Percentiles rank a stretch among this genome's conserved stretches.
Evolutionary conservation across 2,329 filamentous ascomycete species (phyloP).

Genomic region (Neurospora crassa): DNA sequence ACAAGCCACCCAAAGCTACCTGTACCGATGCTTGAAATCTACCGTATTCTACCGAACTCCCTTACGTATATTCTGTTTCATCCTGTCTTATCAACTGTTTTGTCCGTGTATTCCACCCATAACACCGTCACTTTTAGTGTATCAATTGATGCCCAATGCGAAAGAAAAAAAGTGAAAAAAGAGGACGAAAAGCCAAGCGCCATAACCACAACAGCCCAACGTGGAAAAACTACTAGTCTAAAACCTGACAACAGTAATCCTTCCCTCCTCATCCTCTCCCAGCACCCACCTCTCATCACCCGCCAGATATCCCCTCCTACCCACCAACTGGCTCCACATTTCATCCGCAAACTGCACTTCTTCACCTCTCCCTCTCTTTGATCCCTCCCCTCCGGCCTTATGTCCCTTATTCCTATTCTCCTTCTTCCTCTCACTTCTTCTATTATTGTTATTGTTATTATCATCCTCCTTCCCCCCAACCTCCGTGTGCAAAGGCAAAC

Average conservation of each 20-base stretch:
- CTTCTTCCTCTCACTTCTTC: slow-evolving; percentile 6
- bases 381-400: slow-evolving; percentile 17
- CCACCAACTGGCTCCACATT: slow-evolving; percentile 39
- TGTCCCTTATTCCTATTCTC: neutral
- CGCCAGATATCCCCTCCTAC: slow-evolving; percentile 38
- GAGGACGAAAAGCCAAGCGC: neutral
- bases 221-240: slow-evolving; percentile 19
- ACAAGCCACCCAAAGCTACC: neutral
- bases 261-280: slow-evolving; percentile 42
- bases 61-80: neutral
- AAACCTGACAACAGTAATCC: slow-evolving; percentile 45
- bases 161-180: neutral
- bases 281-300: slow-evolving; percentile 55
- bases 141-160: neutral
- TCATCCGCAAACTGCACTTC: slow-evolving; percentile 33
- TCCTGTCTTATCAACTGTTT: neutral
- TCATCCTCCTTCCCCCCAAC: neutral
- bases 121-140: neutral
- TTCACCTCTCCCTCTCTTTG: slow-evolving; percentile 6
- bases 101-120: neutral
- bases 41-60: neutral
- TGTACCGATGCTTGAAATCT: neutral
- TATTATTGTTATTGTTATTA: neutral
- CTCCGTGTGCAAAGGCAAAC: neutral
- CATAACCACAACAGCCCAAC: neutral